Base-by-base conservation (phyloP, 495 filamentous ascomycete species). In the Pseudomonodictys pantanalensis region DNA sequence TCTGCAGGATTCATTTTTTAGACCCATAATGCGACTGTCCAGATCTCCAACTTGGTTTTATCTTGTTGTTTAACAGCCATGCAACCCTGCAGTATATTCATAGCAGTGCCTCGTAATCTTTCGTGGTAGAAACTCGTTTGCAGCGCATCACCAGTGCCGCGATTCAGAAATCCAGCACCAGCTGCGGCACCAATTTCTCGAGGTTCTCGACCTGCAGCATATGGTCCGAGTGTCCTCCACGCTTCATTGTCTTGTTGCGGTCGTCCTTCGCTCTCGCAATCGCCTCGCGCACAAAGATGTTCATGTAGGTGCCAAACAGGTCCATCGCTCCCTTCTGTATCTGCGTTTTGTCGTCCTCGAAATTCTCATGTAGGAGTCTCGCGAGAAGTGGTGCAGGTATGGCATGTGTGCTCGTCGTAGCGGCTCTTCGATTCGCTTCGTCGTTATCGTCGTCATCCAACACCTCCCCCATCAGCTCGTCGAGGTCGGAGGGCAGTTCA, bases 211-310 rank as follows among this genome's bases (percentile, higher is more conserved):
- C 83, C 82, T 95, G 89, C 62, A 93, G 72, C 70, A 92, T 91
- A 28, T 78, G 82, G 58, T 81, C 83, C 18, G 71, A 54, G 17
- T 58, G 68, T 23, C 69, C 71, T 9, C 67, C 73, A 2, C 49
- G 62, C 39, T 44, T 60, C 25, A 71, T 67, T 3, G 66, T 75
- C 60, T 81, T 78, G 41, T 75, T 74, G 68, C 83, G 83, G 77
- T 89, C 88, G 58, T 80, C 83, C 7, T 84, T 85, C 35, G 89
- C 86, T 71, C 93, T 70, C 25, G 91, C 91, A 66, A 98, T 83
- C 26, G 91, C 91, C 76, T 98, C 93, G 61, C 88, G 79, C 55
- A 97, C 89, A 78, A 96, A 98, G 11, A 88, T 84, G 75, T 95
- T 90, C 69, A 96, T 81, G 68, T 97, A 97, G 75, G 87, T 90